Base-by-base conservation (phyloP, 2,329 filamentous ascomycete species). In the Amauroascus verrucosus region DNA sequence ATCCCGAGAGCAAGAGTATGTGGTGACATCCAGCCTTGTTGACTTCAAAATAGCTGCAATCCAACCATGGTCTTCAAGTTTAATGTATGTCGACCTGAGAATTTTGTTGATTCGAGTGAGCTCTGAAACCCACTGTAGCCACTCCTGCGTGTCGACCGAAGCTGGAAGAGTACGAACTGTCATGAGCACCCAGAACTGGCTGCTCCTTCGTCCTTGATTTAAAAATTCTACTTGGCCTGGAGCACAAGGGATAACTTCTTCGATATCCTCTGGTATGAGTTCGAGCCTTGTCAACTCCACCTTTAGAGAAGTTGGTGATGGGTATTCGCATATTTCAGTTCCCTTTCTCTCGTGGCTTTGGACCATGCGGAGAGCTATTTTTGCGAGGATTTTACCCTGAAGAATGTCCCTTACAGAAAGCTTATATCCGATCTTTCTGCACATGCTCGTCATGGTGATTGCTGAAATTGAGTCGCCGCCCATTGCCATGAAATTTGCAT, bases 161-260 rank as follows among this genome's bases (percentile, higher is more conserved):
- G 93, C 64, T 3, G 76, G 72, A 55, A 95, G 77, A 0, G 84
- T 66, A 53, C 86, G 80, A 45, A 78, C 79, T 63, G 94, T 95
- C 62, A 78, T 81, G 63, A 59, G 45, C n/a, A 48, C 38, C 59
- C 57, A 62, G 95, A 95, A 1, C 81, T 74, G 1, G 67, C 67
- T 1, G 56, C 73, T 62, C 69, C 69, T 3, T 66, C 60, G 28
- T 70, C 70, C 9, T 80, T 58, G 59, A 11, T 32, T 53, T 9
- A 60, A 18, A 35, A 62, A 59, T 22, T 59, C 60, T n/a, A 37
- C 51, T 32, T 59, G 58, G 7, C 58, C 58, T 0, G 59, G 55
- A 11, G 44, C 24, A 28, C 52, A 57, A 9, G 59, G 60, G 47
- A 55, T 60, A 7, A 62, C 52, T n/a, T 55, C 52, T 38, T 61